These are phyloP conservation scores for Daldinia eschscholtzii DNA, from an alignment of 2,329 filamentous ascomycete species.

Conservation along the genomic window DNA sequence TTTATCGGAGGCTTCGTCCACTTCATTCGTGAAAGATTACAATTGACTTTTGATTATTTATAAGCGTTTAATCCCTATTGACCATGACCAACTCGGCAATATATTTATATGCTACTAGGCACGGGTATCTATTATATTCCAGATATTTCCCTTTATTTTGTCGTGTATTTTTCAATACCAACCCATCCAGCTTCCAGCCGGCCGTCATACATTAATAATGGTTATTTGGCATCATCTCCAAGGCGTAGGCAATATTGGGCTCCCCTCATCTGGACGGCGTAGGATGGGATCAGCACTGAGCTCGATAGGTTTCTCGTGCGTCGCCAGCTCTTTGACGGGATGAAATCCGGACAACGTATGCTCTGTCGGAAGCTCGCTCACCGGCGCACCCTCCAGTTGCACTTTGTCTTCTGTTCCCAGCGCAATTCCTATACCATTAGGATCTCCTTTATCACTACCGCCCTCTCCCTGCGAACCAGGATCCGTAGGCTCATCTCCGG, in stretches of 20 bases:
- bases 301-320: conserved; percentile 36
- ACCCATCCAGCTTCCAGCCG: neutral
- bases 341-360: conserved; percentile 24
- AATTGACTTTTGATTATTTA: neutral
- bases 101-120: neutral
- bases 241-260: conserved; percentile 10
- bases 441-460: neutral
- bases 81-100: neutral
- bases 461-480: neutral
- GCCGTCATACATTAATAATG: neutral
- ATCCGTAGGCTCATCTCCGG: neutral
- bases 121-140: neutral
- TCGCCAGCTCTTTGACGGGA: conserved; percentile 31
- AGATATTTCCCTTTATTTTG: neutral
- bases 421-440: neutral
- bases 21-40: neutral
- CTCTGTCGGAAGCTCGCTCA: conserved; percentile 36
- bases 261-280: conserved; percentile 8
- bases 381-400: conserved; percentile 33
- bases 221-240: conserved; percentile 8
- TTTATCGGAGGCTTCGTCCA: neutral
- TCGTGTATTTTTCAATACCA: neutral
- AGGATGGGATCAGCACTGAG: conserved; percentile 28
- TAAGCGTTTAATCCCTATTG: neutral
- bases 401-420: neutral